phyloP scores from a whole-genome alignment of 768 basidiomycete genomes.

The Lactarius indigo region DNA sequence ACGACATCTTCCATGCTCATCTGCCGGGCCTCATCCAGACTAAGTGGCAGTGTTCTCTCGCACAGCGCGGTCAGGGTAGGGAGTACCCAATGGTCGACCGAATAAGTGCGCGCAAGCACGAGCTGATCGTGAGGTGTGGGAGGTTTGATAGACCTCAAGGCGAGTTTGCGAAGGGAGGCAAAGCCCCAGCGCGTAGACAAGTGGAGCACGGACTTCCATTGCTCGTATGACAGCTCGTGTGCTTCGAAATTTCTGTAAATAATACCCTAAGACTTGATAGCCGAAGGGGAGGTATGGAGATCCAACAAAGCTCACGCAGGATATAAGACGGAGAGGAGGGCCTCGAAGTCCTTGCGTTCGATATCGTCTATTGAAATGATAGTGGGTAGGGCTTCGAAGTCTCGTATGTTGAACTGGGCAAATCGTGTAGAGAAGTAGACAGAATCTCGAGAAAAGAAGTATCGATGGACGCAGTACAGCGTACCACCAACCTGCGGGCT shows the following conservation, averaged over 20 bases:
- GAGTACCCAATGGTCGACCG: constrained; percentile 18
- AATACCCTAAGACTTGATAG: not conserved
- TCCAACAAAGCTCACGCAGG: not conserved
- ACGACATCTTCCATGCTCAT: constrained; percentile 19
- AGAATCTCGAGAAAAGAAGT: constrained; percentile 21
- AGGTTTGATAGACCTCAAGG: constrained; percentile 16
- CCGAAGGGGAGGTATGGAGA: not conserved
- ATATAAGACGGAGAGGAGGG: not conserved
- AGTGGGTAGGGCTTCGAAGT: not conserved
- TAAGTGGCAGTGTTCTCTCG: constrained; percentile 11
- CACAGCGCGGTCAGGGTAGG: constrained; percentile 20
- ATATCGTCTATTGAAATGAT: not conserved
- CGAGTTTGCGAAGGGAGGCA: constrained; percentile 29
- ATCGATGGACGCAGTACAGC: constrained; percentile 16
- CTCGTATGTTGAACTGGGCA: not conserved
- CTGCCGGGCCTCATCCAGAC: constrained; percentile 11
- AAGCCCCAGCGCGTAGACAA: constrained; percentile 33
- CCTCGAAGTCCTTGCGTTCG: constrained; percentile 19
- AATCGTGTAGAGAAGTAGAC: constrained; percentile 13
- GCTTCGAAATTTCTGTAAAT: constrained; percentile 19
- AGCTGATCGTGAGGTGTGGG: constrained; percentile 19
- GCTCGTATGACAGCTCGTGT: constrained; percentile 21
- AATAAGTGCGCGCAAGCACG: constrained; percentile 23
- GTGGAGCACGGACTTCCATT: constrained; percentile 32
- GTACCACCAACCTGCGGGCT: constrained; percentile 6